Percentiles rank a stretch among this genome's conserved stretches.
Evolutionary conservation across 164 flowering plant species (phyloP).

Genomic region (Echeveria elegans): DNA sequence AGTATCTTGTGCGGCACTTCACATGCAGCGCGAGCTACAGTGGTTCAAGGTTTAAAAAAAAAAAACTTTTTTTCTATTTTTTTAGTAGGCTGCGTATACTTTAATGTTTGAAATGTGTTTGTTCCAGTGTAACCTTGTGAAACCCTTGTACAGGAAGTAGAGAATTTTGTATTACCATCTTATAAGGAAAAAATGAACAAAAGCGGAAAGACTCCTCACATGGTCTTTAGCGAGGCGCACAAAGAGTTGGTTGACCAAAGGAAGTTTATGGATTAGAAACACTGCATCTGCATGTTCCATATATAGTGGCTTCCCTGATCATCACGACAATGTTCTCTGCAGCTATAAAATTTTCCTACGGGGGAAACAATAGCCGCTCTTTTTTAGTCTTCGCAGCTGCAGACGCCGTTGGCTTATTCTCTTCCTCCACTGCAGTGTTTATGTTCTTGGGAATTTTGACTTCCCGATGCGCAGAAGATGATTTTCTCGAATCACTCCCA

Average conservation of each 20-base stretch:
- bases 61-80: too few species aligned
- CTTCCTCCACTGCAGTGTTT: background rate
- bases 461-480: too few species aligned
- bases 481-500: too few species aligned
- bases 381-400: conserved; percentile 3
- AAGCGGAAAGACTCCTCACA: background rate
- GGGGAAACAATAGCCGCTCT: background rate
- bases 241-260: too few species aligned
- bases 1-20: conserved; percentile 9
- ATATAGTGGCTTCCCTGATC: conserved; percentile 6
- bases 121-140: background rate
- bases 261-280: background rate
- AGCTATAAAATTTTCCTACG: background rate
- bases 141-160: conserved; percentile 2
- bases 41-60: conserved; percentile 14
- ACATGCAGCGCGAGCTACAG: conserved; percentile 9
- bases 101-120: background rate
- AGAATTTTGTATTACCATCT: background rate
- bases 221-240: conserved; percentile 6
- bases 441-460: conserved; percentile 9
- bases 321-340: conserved; percentile 5
- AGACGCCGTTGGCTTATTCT: conserved; percentile 6
- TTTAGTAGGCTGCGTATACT: too few species aligned
- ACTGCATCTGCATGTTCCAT: conserved; percentile 7
- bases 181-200: conserved; percentile 2